These are phyloP conservation scores for Cercospora sp. DNA, from an alignment of 2,329 filamentous ascomycete species.

Conservation along the genomic window DNA sequence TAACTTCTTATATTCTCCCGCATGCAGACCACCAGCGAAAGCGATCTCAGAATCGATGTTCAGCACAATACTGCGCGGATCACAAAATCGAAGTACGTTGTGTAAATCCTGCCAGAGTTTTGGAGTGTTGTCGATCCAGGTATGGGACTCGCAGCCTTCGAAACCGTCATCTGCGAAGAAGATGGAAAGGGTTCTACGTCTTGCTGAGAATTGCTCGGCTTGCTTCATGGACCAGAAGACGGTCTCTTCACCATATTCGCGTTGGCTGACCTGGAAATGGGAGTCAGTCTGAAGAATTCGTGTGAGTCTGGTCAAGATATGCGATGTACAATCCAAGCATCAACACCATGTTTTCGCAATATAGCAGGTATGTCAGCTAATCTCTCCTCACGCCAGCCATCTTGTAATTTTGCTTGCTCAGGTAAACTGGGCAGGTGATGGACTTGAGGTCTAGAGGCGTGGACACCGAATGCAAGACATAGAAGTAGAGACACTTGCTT, in stretches of 20 bases:
- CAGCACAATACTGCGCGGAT: conserved; percentile 20
- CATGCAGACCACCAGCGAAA: conserved; percentile 25
- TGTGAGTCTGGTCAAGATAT: background rate
- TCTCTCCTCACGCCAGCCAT: conserved; percentile 26
- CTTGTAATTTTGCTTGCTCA: conserved; percentile 25
- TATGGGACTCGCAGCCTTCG: conserved; percentile 12
- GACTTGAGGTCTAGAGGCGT: background rate
- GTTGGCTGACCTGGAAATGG: conserved; percentile 20
- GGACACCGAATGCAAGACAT: background rate
- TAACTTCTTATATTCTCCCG: conserved; percentile 18
- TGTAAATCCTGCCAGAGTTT: conserved; percentile 17
- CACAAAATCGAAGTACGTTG: conserved; percentile 13
- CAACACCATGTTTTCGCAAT: conserved; percentile 22
- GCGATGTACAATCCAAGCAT: conserved; percentile 26
- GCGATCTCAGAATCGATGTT: conserved; percentile 25
- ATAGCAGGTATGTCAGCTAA: conserved; percentile 23
- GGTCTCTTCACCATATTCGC: conserved; percentile 29
- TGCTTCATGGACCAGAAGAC: conserved; percentile 29
- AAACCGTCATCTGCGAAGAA: conserved; percentile 20
- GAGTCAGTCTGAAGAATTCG: background rate
- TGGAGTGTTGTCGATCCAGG: conserved; percentile 27
- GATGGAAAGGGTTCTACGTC: conserved; percentile 24
- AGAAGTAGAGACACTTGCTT: background rate
- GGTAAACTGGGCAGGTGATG: conserved; percentile 20
- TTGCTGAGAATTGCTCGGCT: conserved; percentile 27